Conservation (phyloP, 257 asterid genomes). For the Fraxinus cuspidata region DNA sequence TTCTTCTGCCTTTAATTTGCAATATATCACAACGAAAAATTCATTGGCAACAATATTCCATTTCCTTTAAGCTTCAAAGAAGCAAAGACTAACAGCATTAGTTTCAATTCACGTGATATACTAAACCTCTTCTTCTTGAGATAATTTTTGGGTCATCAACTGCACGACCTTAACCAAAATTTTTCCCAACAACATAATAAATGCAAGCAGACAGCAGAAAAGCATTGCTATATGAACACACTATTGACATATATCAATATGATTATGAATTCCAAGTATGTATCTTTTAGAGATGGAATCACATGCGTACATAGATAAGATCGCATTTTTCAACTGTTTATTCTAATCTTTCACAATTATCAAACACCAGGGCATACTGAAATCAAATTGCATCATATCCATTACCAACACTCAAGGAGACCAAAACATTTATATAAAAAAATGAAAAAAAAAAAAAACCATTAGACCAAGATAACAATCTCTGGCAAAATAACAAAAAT, state of each 20-base stretch:
- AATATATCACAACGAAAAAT: background rate
- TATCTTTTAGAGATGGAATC: slow-evolving; percentile 11
- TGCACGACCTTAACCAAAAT: background rate
- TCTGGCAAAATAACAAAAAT: background rate
- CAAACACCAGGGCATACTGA: background rate
- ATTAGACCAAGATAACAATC: background rate
- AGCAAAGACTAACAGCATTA: background rate
- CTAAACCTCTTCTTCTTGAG: background rate
- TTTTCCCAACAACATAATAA: background rate
- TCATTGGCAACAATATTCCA: slow-evolving; percentile 6
- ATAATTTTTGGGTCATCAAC: background rate
- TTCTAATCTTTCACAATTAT: background rate
- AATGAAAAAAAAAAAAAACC: background rate
- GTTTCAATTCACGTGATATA: background rate
- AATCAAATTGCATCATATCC: background rate
- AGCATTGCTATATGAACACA: background rate
- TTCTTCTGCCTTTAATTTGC: background rate
- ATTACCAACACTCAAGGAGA: background rate
- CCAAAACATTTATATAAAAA: background rate
- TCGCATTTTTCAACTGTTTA: background rate
- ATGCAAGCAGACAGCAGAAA: background rate
- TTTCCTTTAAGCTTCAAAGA: slow-evolving; percentile 1
- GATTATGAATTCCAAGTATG: background rate
- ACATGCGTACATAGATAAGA: slow-evolving; percentile 12
- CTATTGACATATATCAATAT: background rate